phyloP scores from a whole-genome alignment of 2,329 filamentous ascomycete species.

The Malbranchea zuffiana region DNA sequence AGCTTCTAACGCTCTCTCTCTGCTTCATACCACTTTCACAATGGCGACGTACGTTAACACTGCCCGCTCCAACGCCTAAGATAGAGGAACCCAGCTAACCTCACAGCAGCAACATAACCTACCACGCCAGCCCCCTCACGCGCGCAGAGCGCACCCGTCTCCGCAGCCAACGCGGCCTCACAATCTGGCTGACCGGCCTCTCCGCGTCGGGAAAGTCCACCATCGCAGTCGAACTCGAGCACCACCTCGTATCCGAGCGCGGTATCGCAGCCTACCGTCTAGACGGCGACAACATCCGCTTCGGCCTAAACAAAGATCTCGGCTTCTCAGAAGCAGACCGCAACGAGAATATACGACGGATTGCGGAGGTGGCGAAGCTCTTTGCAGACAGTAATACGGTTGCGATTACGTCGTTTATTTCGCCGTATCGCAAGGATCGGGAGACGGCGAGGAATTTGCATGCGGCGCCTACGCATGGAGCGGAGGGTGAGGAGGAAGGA shows the following conservation, averaged over 20 bases:
- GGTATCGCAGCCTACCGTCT: constrained; percentile 79
- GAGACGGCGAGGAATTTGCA: constrained; percentile 73
- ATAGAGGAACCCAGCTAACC: constrained; percentile 7
- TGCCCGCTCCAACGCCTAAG: neutral
- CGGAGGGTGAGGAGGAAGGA: constrained; percentile 50
- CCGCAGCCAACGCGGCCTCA: constrained; percentile 79
- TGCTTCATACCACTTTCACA: constrained; percentile 5
- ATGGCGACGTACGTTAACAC: constrained; percentile 11
- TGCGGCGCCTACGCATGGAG: constrained; percentile 46
- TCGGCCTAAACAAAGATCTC: constrained; percentile 95
- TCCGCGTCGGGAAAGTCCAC: constrained; percentile 96
- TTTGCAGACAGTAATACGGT: constrained; percentile 85
- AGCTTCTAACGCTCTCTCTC: too few species aligned
- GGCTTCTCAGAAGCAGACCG: constrained; percentile 88
- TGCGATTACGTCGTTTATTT: constrained; percentile 93
- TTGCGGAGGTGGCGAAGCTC: constrained; percentile 91
- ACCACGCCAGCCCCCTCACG: constrained; percentile 34
- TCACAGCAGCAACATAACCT: constrained; percentile 39
- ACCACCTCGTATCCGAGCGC: constrained; percentile 69
- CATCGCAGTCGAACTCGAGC: constrained; percentile 90
- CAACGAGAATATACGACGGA: constrained; percentile 95
- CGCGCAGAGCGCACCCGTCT: constrained; percentile 31
- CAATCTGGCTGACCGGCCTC: constrained; percentile 95
- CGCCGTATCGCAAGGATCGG: constrained; percentile 80
- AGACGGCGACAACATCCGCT: constrained; percentile 96